Conservation (phyloP, 495 filamentous ascomycete genomes). For the Penicillium herquei region DNA sequence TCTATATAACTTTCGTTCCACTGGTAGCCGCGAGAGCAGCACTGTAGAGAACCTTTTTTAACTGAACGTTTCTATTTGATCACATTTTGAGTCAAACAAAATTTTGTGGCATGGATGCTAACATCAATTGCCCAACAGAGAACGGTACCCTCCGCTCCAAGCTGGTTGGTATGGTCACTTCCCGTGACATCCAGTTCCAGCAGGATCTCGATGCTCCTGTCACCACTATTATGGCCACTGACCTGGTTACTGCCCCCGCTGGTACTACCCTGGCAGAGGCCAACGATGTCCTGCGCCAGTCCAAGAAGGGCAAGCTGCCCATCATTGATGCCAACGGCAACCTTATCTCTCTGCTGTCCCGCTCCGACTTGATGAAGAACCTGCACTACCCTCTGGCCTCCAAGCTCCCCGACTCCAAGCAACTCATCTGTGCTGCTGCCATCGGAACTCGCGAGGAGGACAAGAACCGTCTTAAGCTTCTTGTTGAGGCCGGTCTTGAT, state of each 20-base stretch:
- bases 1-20: constrained; percentile 99
- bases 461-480: constrained; percentile 77
- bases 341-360: constrained; percentile 90
- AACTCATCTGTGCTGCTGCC: constrained; percentile 91
- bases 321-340: constrained; percentile 87
- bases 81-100: constrained; percentile 26
- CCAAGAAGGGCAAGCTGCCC: constrained; percentile 98
- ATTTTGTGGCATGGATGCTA: constrained; percentile 25
- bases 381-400: constrained; percentile 94
- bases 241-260: constrained; percentile 84
- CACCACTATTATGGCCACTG: constrained; percentile 89
- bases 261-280: constrained; percentile 86
- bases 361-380: constrained; percentile 98
- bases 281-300: constrained; percentile 87
- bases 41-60: constrained; percentile 69
- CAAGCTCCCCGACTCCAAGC: constrained; percentile 95
- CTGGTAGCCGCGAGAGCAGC: constrained; percentile 80
- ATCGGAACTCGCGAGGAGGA: constrained; percentile 94
- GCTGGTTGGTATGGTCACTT: constrained; percentile 94
- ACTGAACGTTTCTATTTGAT: constrained; percentile 31
- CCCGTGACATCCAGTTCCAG: constrained; percentile 97
- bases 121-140: constrained; percentile 54
- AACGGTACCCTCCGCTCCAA: constrained; percentile 89
- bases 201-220: constrained; percentile 65
- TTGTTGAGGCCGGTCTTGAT: constrained; percentile 93